These are phyloP conservation scores for Pyrenula aspistea DNA, from an alignment of 495 filamentous ascomycete species.

Conservation along the genomic window DNA sequence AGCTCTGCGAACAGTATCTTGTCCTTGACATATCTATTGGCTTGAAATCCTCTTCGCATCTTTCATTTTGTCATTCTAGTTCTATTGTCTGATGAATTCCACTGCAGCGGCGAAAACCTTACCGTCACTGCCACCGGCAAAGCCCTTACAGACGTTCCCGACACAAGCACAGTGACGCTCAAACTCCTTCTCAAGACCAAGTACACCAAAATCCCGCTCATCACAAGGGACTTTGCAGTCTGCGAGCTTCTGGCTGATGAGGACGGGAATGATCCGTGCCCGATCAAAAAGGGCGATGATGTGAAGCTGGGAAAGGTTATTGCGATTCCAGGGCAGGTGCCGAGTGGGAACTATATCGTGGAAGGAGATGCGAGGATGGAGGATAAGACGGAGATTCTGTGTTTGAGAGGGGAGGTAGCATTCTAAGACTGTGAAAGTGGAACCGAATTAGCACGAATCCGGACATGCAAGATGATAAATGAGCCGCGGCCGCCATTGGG, in stretches of 20 bases:
- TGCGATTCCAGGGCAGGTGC: slow-evolving; percentile 67
- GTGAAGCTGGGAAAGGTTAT: slow-evolving; percentile 35
- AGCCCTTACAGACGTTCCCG: slow-evolving; percentile 51
- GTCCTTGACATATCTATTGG: too few species aligned
- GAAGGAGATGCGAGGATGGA: slow-evolving; percentile 49
- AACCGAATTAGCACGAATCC: too few species aligned
- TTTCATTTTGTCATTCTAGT: too few species aligned
- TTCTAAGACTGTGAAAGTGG: too few species aligned
- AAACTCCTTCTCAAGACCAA: slow-evolving; percentile 48
- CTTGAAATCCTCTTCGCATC: too few species aligned
- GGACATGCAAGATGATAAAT: too few species aligned
- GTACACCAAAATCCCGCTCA: slow-evolving; percentile 81
- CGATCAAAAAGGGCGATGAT: slow-evolving; percentile 62
- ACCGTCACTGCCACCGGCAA: slow-evolving; percentile 65
- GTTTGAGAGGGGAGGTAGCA: not conserved
- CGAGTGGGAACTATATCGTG: slow-evolving; percentile 89
- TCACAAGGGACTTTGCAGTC: slow-evolving; percentile 65
- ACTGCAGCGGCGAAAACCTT: slow-evolving; percentile 61
- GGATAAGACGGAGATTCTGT: not conserved
- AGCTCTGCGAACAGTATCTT: too few species aligned
- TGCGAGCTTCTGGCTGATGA: slow-evolving; percentile 61
- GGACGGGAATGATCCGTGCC: slow-evolving; percentile 82
- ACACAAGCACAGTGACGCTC: slow-evolving; percentile 68
- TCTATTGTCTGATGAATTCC: too few species aligned
- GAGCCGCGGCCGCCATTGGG: too few species aligned